Evolutionary conservation across 1,284 basidiomycete species (phyloP).

Genomic region (Apiotrichum akiyoshidainum): DNA sequence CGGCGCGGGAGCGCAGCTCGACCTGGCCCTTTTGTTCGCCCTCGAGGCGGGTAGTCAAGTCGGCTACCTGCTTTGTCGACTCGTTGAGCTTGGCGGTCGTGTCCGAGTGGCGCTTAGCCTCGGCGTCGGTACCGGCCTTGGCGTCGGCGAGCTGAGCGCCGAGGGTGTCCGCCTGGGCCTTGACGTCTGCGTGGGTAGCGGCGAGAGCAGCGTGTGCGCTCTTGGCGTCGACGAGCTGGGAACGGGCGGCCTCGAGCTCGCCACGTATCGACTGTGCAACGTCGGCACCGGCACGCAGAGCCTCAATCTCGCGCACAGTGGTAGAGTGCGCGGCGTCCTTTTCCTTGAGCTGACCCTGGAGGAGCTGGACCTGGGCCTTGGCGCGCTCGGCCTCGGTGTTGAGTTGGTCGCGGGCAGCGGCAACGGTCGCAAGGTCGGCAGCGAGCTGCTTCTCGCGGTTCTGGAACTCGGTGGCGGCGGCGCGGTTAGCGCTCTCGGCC

Average conservation of each 20-base stretch:
- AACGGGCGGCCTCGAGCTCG: slow-evolving; percentile 13
- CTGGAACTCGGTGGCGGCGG: background rate
- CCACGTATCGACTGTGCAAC: slow-evolving; percentile 14
- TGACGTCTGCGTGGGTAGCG: slow-evolving; percentile 5
- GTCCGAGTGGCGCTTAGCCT: slow-evolving; percentile 2
- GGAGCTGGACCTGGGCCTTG: slow-evolving; percentile 4
- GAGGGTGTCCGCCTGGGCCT: slow-evolving; percentile 8
- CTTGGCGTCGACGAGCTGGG: slow-evolving; percentile 5
- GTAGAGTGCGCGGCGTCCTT: background rate
- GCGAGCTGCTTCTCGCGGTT: slow-evolving; percentile 10
- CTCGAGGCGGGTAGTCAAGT: slow-evolving; percentile 14
- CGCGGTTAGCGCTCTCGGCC: background rate
- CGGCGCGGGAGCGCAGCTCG: background rate
- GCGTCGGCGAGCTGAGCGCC: slow-evolving; percentile 8
- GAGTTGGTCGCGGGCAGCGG: background rate
- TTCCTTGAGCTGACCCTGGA: slow-evolving; percentile 5
- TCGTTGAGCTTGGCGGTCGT: slow-evolving; percentile 6
- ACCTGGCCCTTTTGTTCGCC: slow-evolving; percentile 2
- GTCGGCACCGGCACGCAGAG: slow-evolving; percentile 22
- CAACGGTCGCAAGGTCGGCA: background rate
- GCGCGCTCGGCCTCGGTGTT: slow-evolving; percentile 4
- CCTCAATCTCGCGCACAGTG: slow-evolving; percentile 16
- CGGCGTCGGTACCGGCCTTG: slow-evolving; percentile 4
- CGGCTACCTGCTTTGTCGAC: slow-evolving; percentile 4
- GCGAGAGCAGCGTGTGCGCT: slow-evolving; percentile 7